phyloP scores from a whole-genome alignment of 1,284 basidiomycete genomes.

The Sporisorium graminicola region DNA sequence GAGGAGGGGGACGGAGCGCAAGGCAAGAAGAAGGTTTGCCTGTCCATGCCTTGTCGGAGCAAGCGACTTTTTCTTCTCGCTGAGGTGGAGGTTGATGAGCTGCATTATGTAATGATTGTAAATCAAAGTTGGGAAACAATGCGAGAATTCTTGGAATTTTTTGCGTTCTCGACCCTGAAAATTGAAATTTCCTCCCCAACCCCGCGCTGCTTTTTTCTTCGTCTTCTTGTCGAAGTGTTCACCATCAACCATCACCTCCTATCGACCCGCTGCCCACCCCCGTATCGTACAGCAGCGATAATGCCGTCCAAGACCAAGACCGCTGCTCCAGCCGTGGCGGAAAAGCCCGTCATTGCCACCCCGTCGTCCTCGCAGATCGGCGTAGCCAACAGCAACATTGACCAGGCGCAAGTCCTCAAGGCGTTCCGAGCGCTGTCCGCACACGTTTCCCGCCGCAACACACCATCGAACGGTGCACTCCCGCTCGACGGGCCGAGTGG shows the following conservation, averaged over 20 bases:
- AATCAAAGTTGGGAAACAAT: too few relatives aligned
- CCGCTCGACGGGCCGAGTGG: conserved; percentile 55
- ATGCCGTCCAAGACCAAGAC: conserved; percentile 28
- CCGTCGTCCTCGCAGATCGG: conserved; percentile 27
- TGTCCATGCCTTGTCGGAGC: background rate
- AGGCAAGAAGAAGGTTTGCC: background rate
- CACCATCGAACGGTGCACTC: conserved; percentile 13
- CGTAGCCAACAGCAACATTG: conserved; percentile 44
- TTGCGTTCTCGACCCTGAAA: conserved; percentile 7
- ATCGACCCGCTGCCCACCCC: background rate
- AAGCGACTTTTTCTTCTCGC: conserved; percentile 8
- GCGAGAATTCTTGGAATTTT: conserved; percentile 18
- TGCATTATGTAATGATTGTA: conserved; percentile 26
- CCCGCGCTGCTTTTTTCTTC: background rate
- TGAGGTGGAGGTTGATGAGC: conserved; percentile 12
- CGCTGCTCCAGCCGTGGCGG: conserved; percentile 1
- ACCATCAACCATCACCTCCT: background rate
- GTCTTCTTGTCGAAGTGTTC: background rate
- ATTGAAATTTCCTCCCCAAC: background rate
- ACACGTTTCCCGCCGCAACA: conserved; percentile 34
- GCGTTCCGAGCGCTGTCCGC: conserved; percentile 62
- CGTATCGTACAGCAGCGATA: background rate
- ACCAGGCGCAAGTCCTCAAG: conserved; percentile 56
- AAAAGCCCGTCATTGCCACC: conserved; percentile 30
- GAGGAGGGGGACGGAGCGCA: background rate